Base-by-base conservation (phyloP, 2,329 filamentous ascomycete species). In the Diaporthe citri region DNA sequence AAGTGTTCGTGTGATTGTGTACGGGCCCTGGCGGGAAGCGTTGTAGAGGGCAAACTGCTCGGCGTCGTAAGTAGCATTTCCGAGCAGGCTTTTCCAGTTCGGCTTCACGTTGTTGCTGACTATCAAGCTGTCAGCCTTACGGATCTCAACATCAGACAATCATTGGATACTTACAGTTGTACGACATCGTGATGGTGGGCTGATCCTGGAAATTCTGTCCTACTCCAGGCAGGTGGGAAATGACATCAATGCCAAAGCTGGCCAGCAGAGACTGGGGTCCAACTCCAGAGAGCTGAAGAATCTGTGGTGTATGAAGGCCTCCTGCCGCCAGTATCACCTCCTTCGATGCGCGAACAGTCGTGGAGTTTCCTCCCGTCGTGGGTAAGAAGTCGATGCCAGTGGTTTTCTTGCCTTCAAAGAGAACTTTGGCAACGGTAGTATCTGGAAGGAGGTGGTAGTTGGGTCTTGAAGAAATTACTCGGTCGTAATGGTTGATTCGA, bases 161-260 rank as follows among this genome's bases (percentile, higher is more conserved):
- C 6, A 13, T 2, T 8, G 60, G 28, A 28, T 48, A 5, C 41
- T 66, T 66, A 20, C 60, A 66, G 20, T 66, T 66, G 20, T 66
- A 66, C 3, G 60, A 66, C 43, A 66, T 48, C 17, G 60, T 48
- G 8, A 66, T 66, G 28, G 60, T 66, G 1, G 60, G 60, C 28
- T 66, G 60, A 17, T 66, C 60, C 10, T 66, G 60, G 20, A 66
- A 66, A 43, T 66, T 66, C 28, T 51, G 60, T 34, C 60, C 60
- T 2, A 66, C 60, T 5, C 60, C 60, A 17, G 60, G 41, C 41
- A 66, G 28, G 2, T 51, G n/a, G 17, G 60, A 66, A n/a, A 51
- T 28, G 39, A 66, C 43, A 12, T 25, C 12, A 10, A 66, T 66
- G 12, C 60, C 60, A 46, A 66, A 48, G 41, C 28, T 34, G 20